Evolutionary conservation across 441 rosid genomes (phyloP).

Genomic region (Omphalea diandra): DNA sequence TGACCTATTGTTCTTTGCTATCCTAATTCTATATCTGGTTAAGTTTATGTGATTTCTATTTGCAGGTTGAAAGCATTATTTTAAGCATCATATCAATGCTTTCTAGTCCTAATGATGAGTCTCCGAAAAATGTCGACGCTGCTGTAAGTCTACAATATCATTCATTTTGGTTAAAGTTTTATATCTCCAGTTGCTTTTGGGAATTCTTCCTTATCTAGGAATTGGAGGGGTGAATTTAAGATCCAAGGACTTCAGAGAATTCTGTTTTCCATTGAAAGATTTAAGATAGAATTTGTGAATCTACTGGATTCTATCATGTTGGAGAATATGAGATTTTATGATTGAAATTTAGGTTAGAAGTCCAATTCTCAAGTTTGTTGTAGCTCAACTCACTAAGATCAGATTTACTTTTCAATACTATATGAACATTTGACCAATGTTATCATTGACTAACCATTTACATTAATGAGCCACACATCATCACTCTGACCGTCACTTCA

Average conservation of each 20-base stretch:
- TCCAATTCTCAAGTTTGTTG: not conserved
- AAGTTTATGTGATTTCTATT: constrained; percentile 1
- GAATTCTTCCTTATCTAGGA: not conserved
- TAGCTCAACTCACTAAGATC: not conserved
- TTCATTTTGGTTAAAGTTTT: not conserved
- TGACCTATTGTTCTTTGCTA: not conserved
- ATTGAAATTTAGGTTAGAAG: not conserved
- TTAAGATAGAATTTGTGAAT: not conserved
- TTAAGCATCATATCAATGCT: constrained; percentile 93
- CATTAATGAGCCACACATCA: not conserved
- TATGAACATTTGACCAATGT: too few relatives aligned
- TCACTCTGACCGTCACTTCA: too few relatives aligned
- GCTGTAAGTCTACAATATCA: constrained; percentile 47
- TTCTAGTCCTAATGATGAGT: constrained; percentile 86
- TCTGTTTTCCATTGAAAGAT: not conserved
- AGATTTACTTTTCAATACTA: not conserved
- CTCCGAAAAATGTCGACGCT: constrained; percentile 91
- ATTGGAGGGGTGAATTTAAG: not conserved
- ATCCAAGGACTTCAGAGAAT: not conserved
- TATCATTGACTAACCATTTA: too few relatives aligned
- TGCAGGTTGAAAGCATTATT: constrained; percentile 93
- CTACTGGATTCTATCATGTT: not conserved
- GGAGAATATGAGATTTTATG: not conserved
- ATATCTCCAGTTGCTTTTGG: not conserved
- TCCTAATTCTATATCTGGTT: not conserved